Conservation (phyloP, 768 basidiomycete species). For the Filobasidium wieringae region DNA sequence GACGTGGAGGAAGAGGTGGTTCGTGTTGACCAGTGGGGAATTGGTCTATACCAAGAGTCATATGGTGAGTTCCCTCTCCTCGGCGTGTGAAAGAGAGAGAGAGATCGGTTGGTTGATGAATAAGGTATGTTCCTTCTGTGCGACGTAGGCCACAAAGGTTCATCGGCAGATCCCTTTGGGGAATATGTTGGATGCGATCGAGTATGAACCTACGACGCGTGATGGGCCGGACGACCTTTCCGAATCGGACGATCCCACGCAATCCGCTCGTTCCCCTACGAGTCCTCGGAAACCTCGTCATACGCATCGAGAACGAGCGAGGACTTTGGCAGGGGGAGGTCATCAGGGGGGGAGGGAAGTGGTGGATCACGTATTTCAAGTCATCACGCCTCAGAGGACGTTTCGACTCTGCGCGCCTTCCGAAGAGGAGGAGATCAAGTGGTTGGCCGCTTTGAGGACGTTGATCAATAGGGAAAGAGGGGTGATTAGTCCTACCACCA, state of each 20-base stretch:
- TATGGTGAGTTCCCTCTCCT: slow-evolving; percentile 57
- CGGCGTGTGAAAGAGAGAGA: not conserved
- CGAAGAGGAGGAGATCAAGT: slow-evolving; percentile 97
- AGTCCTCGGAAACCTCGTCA: slow-evolving; percentile 5
- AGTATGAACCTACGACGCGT: slow-evolving; percentile 50
- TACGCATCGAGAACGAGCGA: not conserved
- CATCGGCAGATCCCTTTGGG: slow-evolving; percentile 74
- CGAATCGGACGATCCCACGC: slow-evolving; percentile 29
- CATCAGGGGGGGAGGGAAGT: slow-evolving; percentile 2
- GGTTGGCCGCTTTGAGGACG: slow-evolving; percentile 88
- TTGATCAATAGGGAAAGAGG: slow-evolving; percentile 52
- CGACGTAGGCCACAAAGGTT: slow-evolving; percentile 84
- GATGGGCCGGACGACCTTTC: slow-evolving; percentile 20
- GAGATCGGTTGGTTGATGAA: not conserved
- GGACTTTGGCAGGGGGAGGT: not conserved
- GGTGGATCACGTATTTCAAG: slow-evolving; percentile 70
- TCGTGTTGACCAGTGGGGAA: slow-evolving; percentile 77
- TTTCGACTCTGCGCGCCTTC: slow-evolving; percentile 81
- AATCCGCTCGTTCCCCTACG: slow-evolving; percentile 6
- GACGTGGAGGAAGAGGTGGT: slow-evolving; percentile 96
- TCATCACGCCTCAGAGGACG: slow-evolving; percentile 86
- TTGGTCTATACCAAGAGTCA: slow-evolving; percentile 82
- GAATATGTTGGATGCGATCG: slow-evolving; percentile 82
- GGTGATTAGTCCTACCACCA: not conserved
- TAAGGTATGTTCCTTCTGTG: not conserved